phyloP scores from a whole-genome alignment of 768 basidiomycete species.

The Suillus fuscotomentosus region DNA sequence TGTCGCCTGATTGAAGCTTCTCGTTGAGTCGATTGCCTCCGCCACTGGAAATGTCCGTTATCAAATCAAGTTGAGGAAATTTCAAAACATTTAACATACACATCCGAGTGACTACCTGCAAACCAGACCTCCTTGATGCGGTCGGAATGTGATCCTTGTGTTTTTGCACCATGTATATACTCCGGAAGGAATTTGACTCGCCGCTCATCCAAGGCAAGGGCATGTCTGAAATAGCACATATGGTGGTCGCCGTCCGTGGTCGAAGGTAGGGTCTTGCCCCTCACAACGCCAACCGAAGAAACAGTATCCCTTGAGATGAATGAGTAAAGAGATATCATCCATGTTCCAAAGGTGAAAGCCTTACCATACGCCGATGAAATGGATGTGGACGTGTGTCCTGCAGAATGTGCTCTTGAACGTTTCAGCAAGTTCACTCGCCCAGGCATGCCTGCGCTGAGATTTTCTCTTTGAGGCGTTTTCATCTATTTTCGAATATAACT shows the following conservation, averaged over 20 bases:
- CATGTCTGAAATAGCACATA: slow-evolving; percentile 34
- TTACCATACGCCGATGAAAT: slow-evolving; percentile 36
- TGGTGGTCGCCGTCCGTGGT: slow-evolving; percentile 19
- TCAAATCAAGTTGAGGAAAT: not conserved
- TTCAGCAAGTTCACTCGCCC: slow-evolving; percentile 12
- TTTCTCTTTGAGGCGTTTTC: not conserved
- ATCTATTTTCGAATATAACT: slow-evolving; percentile 21
- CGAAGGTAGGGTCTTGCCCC: slow-evolving; percentile 14
- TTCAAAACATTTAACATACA: slow-evolving; percentile 19
- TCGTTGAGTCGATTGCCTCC: slow-evolving; percentile 15
- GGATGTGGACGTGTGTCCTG: slow-evolving; percentile 20
- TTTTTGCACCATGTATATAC: slow-evolving; percentile 15
- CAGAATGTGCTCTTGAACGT: slow-evolving; percentile 30
- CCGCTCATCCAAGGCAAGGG: slow-evolving; percentile 34
- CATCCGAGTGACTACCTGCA: slow-evolving; percentile 29
- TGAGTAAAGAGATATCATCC: not conserved
- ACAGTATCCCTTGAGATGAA: slow-evolving; percentile 31
- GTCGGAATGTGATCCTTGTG: slow-evolving; percentile 3
- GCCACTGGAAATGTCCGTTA: slow-evolving; percentile 11
- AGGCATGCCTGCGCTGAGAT: not conserved
- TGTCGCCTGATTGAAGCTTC: slow-evolving; percentile 9
- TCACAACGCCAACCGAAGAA: slow-evolving; percentile 29
- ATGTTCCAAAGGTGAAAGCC: not conserved
- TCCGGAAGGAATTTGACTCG: slow-evolving; percentile 35
- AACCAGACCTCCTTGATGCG: slow-evolving; percentile 35